Evolutionary conservation across 345 rosid species (phyloP).

Genomic region (Citrus glauca): DNA sequence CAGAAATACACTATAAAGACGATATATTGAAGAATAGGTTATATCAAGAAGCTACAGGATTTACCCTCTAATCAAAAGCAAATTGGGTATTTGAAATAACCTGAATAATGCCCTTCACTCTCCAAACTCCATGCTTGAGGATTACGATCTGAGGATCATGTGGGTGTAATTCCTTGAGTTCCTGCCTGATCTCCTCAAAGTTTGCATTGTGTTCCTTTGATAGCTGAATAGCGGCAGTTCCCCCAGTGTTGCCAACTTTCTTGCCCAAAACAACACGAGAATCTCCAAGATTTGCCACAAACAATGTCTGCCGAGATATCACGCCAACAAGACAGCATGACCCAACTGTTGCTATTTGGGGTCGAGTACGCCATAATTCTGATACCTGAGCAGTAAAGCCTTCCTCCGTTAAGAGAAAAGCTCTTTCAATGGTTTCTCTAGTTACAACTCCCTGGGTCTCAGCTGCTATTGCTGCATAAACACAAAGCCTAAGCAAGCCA

Average conservation of each 20-base stretch:
- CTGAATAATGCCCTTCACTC: slow-evolving; percentile 96
- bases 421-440: slow-evolving; percentile 61
- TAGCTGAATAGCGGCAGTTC: slow-evolving; percentile 66
- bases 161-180: slow-evolving; percentile 79
- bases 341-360: slow-evolving; percentile 74
- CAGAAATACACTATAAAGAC: not conserved
- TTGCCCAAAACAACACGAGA: slow-evolving; percentile 80
- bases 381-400: slow-evolving; percentile 77
- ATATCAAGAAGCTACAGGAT: not conserved
- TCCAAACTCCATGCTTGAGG: slow-evolving; percentile 87
- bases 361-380: slow-evolving; percentile 53
- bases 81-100: slow-evolving; percentile 28
- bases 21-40: not conserved
- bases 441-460: slow-evolving; percentile 69
- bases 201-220: slow-evolving; percentile 94
- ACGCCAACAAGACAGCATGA: slow-evolving; percentile 90
- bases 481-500: slow-evolving; percentile 73
- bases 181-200: slow-evolving; percentile 68
- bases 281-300: slow-evolving; percentile 85
- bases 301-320: slow-evolving; percentile 66
- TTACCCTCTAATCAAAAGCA: not conserved
- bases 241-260: slow-evolving; percentile 74
- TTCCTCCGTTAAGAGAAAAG: slow-evolving; percentile 70
- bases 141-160: slow-evolving; percentile 84
- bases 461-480: slow-evolving; percentile 79